phyloP scores from a whole-genome alignment of 2,329 filamentous ascomycete genomes.

The Paraconiothyrium brasiliense region DNA sequence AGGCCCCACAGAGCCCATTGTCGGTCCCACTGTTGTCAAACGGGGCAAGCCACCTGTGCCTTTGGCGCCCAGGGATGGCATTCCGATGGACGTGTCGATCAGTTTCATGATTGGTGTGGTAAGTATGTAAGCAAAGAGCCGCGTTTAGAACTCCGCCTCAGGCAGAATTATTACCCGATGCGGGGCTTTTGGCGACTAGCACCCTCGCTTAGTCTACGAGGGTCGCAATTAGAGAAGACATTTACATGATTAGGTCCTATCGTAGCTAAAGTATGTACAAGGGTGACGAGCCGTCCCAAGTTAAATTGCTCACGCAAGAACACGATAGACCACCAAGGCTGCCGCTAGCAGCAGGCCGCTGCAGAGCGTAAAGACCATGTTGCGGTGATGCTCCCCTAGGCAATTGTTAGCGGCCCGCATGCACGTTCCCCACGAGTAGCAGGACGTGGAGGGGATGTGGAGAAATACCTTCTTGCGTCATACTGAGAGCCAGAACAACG shows the following conservation, averaged over 20 bases:
- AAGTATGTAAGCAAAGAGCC: constrained; percentile 1
- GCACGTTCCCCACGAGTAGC: background rate
- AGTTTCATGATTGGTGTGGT: constrained; percentile 13
- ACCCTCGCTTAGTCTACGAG: background rate
- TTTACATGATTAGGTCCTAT: constrained; percentile 6
- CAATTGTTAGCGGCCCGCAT: constrained; percentile 20
- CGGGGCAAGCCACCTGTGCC: background rate
- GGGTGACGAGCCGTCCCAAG: background rate
- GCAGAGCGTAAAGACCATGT: constrained; percentile 43
- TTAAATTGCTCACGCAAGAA: constrained; percentile 26
- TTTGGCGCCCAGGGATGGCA: constrained; percentile 3
- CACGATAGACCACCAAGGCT: constrained; percentile 38
- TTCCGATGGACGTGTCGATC: constrained; percentile 7
- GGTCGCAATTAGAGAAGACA: background rate
- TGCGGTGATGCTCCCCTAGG: constrained; percentile 41
- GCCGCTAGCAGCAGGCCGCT: constrained; percentile 39
- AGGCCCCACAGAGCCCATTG: background rate
- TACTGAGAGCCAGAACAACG: constrained; percentile 44
- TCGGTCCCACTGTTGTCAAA: constrained; percentile 9
- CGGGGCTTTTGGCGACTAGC: background rate
- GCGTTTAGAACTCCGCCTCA: background rate
- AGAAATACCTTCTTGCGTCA: constrained; percentile 41
- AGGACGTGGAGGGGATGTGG: background rate
- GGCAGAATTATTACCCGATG: background rate
- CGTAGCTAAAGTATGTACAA: background rate